phyloP scores from a whole-genome alignment of 2,329 filamentous ascomycete species.

The Arthrobotrys musiformis region DNA sequence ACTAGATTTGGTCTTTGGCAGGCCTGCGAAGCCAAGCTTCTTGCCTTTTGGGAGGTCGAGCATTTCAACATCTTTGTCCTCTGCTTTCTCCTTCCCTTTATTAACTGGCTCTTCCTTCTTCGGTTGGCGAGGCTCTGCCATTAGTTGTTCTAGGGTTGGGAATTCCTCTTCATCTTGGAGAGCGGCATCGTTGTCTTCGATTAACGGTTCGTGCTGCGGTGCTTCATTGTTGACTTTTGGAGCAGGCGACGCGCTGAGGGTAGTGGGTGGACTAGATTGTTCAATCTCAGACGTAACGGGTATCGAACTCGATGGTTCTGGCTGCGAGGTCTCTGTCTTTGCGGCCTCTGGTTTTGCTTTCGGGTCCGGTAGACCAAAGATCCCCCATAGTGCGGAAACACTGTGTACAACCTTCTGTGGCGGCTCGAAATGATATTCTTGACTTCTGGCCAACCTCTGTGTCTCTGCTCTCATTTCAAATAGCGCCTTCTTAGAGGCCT shows the following conservation, averaged over 20 bases:
- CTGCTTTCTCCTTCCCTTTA: conserved; percentile 57
- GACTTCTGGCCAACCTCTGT: conserved; percentile 85
- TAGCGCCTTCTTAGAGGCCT: conserved; percentile 91
- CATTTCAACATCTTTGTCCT: conserved; percentile 37
- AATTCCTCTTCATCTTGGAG: conserved; percentile 16
- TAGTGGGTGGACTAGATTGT: conserved; percentile 37
- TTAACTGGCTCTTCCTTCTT: conserved; percentile 33
- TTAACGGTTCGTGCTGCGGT: neutral
- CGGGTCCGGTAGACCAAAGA: conserved; percentile 21
- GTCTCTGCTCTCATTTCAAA: conserved; percentile 97
- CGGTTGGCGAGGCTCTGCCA: conserved; percentile 26
- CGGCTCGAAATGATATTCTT: conserved; percentile 90
- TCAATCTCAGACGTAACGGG: conserved; percentile 37
- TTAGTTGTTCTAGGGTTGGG: conserved; percentile 31
- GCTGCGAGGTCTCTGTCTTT: conserved; percentile 5
- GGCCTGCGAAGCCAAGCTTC: conserved; percentile 36
- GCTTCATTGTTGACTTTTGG: neutral
- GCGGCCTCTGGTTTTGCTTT: conserved; percentile 13
- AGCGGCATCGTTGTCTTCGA: neutral
- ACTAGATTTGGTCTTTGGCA: conserved; percentile 19
- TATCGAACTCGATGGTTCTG: conserved; percentile 23
- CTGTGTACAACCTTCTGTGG: conserved; percentile 87
- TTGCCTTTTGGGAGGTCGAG: conserved; percentile 17
- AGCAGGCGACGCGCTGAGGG: conserved; percentile 16
- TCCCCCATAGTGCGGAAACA: conserved; percentile 14